Evolutionary conservation across 345 rosid genomes (phyloP), one percentile per base, ranked within the genome.

Genomic region (Eucalyptus rudis): DNA sequence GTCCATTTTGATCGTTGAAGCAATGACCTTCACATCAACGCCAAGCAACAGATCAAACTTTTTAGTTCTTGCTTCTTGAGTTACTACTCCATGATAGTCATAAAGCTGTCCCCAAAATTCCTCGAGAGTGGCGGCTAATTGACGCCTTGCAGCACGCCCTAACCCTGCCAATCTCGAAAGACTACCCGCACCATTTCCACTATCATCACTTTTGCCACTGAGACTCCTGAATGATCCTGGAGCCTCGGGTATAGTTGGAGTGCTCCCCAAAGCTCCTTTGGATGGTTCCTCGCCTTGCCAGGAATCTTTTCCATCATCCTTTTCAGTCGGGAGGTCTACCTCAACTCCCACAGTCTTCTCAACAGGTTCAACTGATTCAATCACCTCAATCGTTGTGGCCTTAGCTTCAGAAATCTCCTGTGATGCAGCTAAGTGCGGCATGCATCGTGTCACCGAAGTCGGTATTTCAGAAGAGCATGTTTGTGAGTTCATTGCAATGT

Each of bases 41-140:
- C 93, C 94, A 80, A 94, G 90, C 89, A 98, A 90, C 76, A 91
- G 87, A 90, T 96, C 98, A 86, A 95, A 52, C 90, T 94, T 96
- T 91, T 91, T 95, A 71, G 89, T 87, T 91, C 92, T 96, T 13
- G 98, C 99, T 88, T 95, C 97, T 86, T 89, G 91, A 80, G 95
- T 96, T 59, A 92, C 88, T 87, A 92, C 95, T 80, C 99, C 99
- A 54, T 98, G 97, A 40, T 90, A 93, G 94, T 98, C 97, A 90
- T 91, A 98, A 83, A 98, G 88, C 85, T 96, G 99, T 49, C 95
- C 99, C 99, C 99, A 98, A 92, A 98, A 98, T 88, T 98, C 99
- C 86, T 94, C 97, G 68, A 98, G 97, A 88, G 88, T 93, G 9
- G 90, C 90, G 86, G 98, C 95, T 89, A 98, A 89, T 86, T 98